Conservation (phyloP, 1,139 yeast species). For the Sugiyamaella xylanicola region DNA sequence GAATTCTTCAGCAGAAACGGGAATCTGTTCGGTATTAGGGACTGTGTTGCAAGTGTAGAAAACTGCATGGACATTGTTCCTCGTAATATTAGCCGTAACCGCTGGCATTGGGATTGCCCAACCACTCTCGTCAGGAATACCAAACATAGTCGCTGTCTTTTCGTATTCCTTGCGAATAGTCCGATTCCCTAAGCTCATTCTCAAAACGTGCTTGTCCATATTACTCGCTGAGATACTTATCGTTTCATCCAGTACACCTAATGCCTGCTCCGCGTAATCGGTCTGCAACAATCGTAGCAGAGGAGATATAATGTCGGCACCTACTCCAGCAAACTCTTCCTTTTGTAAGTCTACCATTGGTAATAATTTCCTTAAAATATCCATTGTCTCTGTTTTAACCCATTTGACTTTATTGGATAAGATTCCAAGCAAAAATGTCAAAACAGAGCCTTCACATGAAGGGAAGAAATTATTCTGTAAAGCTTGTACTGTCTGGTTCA, state of each 20-base stretch:
- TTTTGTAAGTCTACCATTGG: conserved; percentile 76
- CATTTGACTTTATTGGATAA: conserved; percentile 74
- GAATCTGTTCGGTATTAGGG: conserved; percentile 34
- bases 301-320: conserved; percentile 94
- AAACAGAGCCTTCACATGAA: conserved; percentile 68
- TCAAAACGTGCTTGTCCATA: conserved; percentile 83
- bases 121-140: conserved; percentile 95
- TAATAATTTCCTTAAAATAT: conserved; percentile 68
- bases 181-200: conserved; percentile 87
- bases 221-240: conserved; percentile 85
- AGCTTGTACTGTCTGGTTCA: conserved; percentile 75
- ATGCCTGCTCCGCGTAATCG: conserved; percentile 83
- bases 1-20: conserved; percentile 36
- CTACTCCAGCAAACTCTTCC: conserved; percentile 84
- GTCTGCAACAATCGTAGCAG: conserved; percentile 78
- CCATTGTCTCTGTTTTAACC: conserved; percentile 81
- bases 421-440: conserved; percentile 75
- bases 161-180: conserved; percentile 80
- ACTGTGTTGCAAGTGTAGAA: conserved; percentile 72
- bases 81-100: conserved; percentile 79
- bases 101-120: conserved; percentile 98
- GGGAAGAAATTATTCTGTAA: conserved; percentile 72
- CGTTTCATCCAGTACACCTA: conserved; percentile 87
- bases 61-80: conserved; percentile 94
- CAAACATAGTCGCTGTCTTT: conserved; percentile 85